phyloP scores from a whole-genome alignment of 306 rosid species.

The Hippophae tibetana region DNA sequence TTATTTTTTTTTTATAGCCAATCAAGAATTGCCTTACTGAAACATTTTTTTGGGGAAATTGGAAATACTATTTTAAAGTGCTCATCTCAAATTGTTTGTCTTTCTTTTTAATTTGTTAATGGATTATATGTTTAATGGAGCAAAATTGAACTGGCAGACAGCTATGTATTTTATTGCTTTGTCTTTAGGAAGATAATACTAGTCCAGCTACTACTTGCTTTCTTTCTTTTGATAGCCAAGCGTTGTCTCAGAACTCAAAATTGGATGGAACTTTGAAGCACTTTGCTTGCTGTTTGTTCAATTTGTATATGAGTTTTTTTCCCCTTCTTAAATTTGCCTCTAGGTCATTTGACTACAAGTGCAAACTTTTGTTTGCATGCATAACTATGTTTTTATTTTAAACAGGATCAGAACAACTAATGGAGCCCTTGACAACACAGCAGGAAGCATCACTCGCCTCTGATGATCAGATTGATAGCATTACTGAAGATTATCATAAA shows the following conservation, averaged over 20 bases:
- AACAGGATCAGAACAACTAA: slow-evolving; percentile 45
- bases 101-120: neutral
- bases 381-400: slow-evolving; percentile 16
- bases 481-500: slow-evolving; percentile 23
- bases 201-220: no score
- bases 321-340: no score
- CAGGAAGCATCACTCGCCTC: slow-evolving; percentile 51
- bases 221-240: no score
- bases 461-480: slow-evolving; percentile 34
- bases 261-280: no score
- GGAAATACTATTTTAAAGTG: neutral
- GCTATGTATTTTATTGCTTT: neutral
- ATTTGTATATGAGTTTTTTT: no score
- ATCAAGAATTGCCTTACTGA: neutral
- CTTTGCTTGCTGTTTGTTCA: no score
- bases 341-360: no score
- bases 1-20: neutral
- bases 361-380: no score
- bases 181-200: no score
- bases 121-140: slow-evolving; percentile 8
- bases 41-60: neutral
- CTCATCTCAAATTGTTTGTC: neutral
- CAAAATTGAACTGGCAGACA: slow-evolving; percentile 8
- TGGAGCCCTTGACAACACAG: slow-evolving; percentile 63
- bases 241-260: no score